phyloP scores from a whole-genome alignment of 164 flowering plant species.

The Chimonanthus praecox region DNA sequence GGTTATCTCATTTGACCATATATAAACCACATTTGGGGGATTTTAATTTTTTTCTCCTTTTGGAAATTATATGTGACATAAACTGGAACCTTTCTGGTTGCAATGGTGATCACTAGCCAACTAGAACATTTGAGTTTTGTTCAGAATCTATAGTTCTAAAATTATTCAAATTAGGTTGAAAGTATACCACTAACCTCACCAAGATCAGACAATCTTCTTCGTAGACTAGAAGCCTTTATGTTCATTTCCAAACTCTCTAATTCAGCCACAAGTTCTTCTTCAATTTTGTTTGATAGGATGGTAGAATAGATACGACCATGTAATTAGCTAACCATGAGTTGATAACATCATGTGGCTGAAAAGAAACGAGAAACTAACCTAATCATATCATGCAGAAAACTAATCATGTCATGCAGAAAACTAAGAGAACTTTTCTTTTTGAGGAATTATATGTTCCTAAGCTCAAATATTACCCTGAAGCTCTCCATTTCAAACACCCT shows the following conservation, averaged over 20 bases:
- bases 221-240: conserved; percentile 39
- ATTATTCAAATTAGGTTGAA: neutral
- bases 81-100: no score
- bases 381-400: neutral
- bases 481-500: no score
- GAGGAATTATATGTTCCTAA: no score
- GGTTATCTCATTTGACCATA: no score
- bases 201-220: conserved; percentile 34
- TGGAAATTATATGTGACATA: no score
- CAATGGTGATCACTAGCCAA: no score
- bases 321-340: neutral
- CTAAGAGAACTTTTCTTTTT: no score
- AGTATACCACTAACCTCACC: conserved; percentile 42
- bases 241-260: conserved; percentile 73
- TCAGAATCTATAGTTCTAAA: neutral
- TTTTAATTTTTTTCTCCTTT: no score
- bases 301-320: conserved; percentile 11
- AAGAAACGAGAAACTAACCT: neutral
- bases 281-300: conserved; percentile 42
- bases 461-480: no score
- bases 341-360: neutral
- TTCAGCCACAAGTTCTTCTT: conserved; percentile 97
- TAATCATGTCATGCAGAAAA: no score
- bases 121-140: neutral
- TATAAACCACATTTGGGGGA: no score